A percentile compares a stretch with the other conserved stretches of the same genome.
Evolutionary conservation across 1,139 yeast species (phyloP).

Genomic region (Kodamaea anthophila): DNA sequence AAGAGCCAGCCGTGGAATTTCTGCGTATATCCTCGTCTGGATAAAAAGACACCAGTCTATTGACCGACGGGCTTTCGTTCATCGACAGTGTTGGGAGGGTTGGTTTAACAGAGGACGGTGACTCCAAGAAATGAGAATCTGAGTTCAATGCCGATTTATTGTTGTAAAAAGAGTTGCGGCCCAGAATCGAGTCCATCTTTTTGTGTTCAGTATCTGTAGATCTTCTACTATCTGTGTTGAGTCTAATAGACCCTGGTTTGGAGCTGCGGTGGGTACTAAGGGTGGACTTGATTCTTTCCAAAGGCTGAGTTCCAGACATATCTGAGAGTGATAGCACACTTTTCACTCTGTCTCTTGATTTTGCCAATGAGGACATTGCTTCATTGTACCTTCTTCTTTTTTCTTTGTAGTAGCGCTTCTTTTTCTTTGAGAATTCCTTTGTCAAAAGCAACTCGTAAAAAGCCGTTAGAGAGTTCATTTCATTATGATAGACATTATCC

Average conservation of each 20-base stretch:
- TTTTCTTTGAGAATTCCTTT: conserved; percentile 43
- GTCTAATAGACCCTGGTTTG: not conserved
- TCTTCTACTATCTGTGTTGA: conserved; percentile 6
- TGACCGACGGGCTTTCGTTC: conserved; percentile 4
- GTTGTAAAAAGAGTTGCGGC: conserved; percentile 9
- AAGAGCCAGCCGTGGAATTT: conserved; percentile 10
- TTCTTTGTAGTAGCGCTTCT: conserved; percentile 25
- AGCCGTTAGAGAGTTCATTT: conserved; percentile 79
- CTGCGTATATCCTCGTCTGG: conserved; percentile 22
- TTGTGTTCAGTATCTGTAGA: conserved; percentile 9
- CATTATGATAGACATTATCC: conserved; percentile 51
- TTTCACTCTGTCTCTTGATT: conserved; percentile 47
- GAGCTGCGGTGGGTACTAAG: conserved; percentile 26
- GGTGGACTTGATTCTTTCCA: conserved; percentile 36
- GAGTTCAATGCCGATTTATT: conserved; percentile 2
- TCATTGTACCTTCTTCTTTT: conserved; percentile 37
- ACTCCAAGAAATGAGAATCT: conserved; percentile 2
- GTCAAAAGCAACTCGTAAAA: conserved; percentile 74
- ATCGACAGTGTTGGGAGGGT: not conserved
- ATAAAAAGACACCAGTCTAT: conserved; percentile 29
- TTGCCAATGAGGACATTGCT: conserved; percentile 36
- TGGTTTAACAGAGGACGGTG: not conserved
- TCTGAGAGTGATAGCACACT: conserved; percentile 35
- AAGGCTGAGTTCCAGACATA: conserved; percentile 27
- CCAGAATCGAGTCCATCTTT: conserved; percentile 12